Evolutionary conservation across 163 green algal species (phyloP), one percentile per base, ranked within the genome.

Genomic region (Prototheca stagnorum): DNA sequence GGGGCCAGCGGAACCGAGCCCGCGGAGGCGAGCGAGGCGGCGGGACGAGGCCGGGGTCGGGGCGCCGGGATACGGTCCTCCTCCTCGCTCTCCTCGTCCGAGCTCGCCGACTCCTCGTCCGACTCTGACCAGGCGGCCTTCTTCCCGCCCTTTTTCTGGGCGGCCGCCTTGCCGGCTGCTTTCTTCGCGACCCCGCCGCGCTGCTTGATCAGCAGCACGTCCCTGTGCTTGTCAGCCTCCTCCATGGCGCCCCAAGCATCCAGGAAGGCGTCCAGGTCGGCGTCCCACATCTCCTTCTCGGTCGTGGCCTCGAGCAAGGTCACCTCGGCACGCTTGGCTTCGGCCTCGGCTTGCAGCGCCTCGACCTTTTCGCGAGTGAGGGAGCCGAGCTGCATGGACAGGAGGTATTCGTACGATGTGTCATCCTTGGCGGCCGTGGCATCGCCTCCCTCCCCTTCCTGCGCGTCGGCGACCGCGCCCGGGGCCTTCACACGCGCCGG

Each of bases 341-440:
- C 73, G 7, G 58, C 65, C 53, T 89, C 72, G 5, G 8, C 43
- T 50, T 64, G 40, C 46, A 83, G 51, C 25, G 57, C 56, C 48
- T 73, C 22, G 29, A 96, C 88, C 74, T 89, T 93, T 71, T 98
- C 89, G 23, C 73, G 43, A 3, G 89, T 97, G 16, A 98, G 68
- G 64, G 67, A 93, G 54, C 68, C 84, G 27, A 98, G 78, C 5
- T 81, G 70, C 90, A 98, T 97, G 51, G 63, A 80, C 26, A 98
- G 81, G 50, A 98, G 78, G 75, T 98, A 98, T 50, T 98, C 84
- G 65, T 93, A 98, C 41, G 39, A n/a, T n/a, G n/a, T 70, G 27
- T 15, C 17, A 29, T 11, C 46, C 43, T 11, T 46, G 29, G 31
- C 64, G 6, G 51, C 39, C 19, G 20, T 48, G 15, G 27, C 59